Evolutionary conservation across 2,329 filamentous ascomycete species (phyloP), one percentile per base, ranked within the genome.

Genomic region (Graphilbum sp.): DNA sequence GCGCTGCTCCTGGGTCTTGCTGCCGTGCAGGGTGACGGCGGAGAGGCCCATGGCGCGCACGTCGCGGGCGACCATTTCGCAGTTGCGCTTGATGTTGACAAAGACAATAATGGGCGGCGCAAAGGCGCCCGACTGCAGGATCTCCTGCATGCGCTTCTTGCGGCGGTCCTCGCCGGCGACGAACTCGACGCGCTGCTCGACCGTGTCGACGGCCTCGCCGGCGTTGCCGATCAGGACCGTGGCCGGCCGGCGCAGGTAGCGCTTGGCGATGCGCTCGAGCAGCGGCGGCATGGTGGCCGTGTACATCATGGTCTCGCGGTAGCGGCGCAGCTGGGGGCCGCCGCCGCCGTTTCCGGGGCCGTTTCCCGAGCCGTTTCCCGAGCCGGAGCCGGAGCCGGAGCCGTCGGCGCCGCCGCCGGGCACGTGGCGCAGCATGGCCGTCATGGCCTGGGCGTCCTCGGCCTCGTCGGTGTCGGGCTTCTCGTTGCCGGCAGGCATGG

Each of bases 221-320:
- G 78, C 75, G 51, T 92, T 94, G 45, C 90, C 90, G 46, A 98
- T 96, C 0, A 82, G 94, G 30, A 95, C 86, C 36, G 87, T 90
- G 17, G 90, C 90, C 0, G 90, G 90, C 12, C 90, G 75, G 1
- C 88, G 81, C 15, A 96, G 74, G 54, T 98, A 98, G 55, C 94
- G 94, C 50, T 87, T 80, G n/a, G 90, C 90, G 46, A 98, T 96
- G 45, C 83, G 82, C 55, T 98, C 90, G 15, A 98, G 83, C 0
- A 82, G 75, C 0, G 82, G 63, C 2, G 90, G 87, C 90, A 98
- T 98, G 21, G 90, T 98, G 38, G 90, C 90, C 46, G 90, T 96
- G 73, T 96, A 98, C 90, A 98, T 98, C 90, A 98, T 98, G 0
- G 90, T 98, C 58, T 98, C 88, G 42, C 90, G 70, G 62, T 96